Percentiles rank a stretch among this genome's conserved stretches.
Evolutionary conservation across 208 protist genomes (phyloP).

Genomic region (Leishmania mexicana): DNA sequence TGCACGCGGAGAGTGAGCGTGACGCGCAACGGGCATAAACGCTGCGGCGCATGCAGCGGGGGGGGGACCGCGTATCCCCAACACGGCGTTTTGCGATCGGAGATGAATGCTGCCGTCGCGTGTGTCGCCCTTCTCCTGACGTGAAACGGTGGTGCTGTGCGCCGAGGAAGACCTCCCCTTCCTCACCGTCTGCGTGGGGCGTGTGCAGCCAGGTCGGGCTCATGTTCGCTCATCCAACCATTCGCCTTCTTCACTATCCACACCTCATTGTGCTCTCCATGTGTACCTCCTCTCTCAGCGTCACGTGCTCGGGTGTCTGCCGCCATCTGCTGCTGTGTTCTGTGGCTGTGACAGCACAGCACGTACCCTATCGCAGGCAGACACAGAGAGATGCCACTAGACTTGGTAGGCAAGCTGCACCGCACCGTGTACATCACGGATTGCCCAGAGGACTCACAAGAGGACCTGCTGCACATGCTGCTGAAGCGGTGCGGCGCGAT

Average conservation of each 20-base stretch:
- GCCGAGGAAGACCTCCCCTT: not conserved
- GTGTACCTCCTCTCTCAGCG: not conserved
- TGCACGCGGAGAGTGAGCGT: not conserved
- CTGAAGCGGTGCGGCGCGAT: conserved; percentile 71
- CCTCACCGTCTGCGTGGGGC: not conserved
- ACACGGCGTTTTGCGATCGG: not conserved
- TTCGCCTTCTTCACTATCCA: not conserved
- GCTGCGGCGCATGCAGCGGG: not conserved
- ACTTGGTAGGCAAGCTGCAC: conserved; percentile 86
- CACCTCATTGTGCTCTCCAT: not conserved
- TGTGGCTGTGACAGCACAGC: too few relatives aligned
- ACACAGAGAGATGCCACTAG: conserved; percentile 53
- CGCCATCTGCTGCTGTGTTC: not conserved
- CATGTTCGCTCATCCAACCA: not conserved
- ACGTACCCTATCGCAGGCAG: not conserved
- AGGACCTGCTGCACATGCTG: conserved; percentile 78
- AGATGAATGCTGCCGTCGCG: not conserved
- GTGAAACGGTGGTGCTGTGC: not conserved
- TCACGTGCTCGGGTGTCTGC: not conserved
- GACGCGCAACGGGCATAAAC: not conserved
- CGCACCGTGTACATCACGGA: conserved; percentile 82
- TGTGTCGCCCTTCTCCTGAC: not conserved
- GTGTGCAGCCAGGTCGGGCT: not conserved
- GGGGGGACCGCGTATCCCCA: not conserved
- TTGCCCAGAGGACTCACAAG: conserved; percentile 53